Evolutionary conservation across 2,329 filamentous ascomycete species (phyloP).

Genomic region (Aschersonia sp.): DNA sequence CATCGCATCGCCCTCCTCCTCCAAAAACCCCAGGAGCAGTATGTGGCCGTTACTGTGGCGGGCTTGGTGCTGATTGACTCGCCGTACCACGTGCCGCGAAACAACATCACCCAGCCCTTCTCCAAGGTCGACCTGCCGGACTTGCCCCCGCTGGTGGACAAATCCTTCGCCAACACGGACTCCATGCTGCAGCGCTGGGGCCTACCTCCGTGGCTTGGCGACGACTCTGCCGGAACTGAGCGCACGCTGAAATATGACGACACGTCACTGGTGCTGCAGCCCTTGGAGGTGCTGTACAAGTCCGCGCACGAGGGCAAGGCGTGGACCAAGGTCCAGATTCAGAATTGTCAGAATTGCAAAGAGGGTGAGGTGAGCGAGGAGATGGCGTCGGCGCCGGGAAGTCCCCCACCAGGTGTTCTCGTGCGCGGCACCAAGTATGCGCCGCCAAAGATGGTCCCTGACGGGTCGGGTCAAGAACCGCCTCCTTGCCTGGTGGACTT

Average conservation of each 20-base stretch:
- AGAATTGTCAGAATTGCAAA: conserved; percentile 5
- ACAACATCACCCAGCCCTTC: conserved; percentile 4
- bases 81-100: conserved; percentile 12
- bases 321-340: not conserved
- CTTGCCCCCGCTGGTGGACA: conserved; percentile 12
- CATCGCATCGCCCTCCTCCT: conserved; percentile 8
- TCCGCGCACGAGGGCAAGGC: conserved; percentile 4
- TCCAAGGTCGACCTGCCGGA: conserved; percentile 8
- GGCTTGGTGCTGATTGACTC: conserved; percentile 15
- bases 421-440: conserved; percentile 8
- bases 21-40: conserved; percentile 6
- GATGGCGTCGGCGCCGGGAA: not conserved
- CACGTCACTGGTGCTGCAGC: conserved; percentile 6
- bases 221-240: conserved; percentile 6
- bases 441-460: conserved; percentile 1
- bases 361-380: not conserved
- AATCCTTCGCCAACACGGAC: conserved; percentile 16
- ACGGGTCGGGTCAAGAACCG: not conserved
- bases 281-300: conserved; percentile 9
- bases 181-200: conserved; percentile 15
- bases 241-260: conserved; percentile 7
- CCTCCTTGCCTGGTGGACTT: conserved; percentile 10
- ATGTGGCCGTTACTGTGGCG: conserved; percentile 9
- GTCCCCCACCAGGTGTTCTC: conserved; percentile 11
- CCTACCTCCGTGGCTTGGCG: conserved; percentile 11